Evolutionary conservation across 345 rosid species (phyloP), one percentile per base, ranked within the genome.

Genomic region (Trapa bicornis): DNA sequence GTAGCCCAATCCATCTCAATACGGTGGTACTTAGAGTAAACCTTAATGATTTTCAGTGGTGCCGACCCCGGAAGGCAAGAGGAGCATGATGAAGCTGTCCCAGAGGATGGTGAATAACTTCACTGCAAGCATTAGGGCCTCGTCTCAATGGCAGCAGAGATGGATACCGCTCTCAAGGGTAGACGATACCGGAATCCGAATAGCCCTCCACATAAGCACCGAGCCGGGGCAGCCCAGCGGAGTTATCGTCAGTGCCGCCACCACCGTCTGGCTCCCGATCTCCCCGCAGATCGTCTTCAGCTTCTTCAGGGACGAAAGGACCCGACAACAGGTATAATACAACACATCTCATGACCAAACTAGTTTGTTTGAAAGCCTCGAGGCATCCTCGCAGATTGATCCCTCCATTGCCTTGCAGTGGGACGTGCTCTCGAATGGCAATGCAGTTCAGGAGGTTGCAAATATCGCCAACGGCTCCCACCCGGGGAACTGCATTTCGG

Each of bases 21-120:
- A 22, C 29, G 29, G 29, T 22, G 29, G 29, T 22, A 22, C 29
- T 22, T 22, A 22, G 29, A 22, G 29, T 22, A 22, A 22, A 22
- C 3, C 67, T 54, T 41, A 67, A 41, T 47, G 16, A 66, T 62
- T 70, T 76, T 41, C 84, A 93, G 98, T 84, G 66, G 81, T 86
- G 76, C 93, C 97, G 37, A 85, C 89, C 0, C 82, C 85, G 0
- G 99, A 91, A 37, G 99, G 97, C 62, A 94, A 91, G 80, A 78
- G 86, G 76, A 87, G 96, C 82, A 83, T 91, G 96, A 94, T 94
- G 99, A 91, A 83, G 75, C 97, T 94, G 70, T 85, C 93, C 39
- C 97, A 89, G 70, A 85, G 96, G 76, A 94, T 94, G 99, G 82
- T 89, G 10, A 87, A 70, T 72, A 94, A 71, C 74, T 94, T 86